These are phyloP conservation scores for Geotrichum citri-aurantii DNA, from an alignment of 1,139 yeast genomes.

Conservation along the genomic window DNA sequence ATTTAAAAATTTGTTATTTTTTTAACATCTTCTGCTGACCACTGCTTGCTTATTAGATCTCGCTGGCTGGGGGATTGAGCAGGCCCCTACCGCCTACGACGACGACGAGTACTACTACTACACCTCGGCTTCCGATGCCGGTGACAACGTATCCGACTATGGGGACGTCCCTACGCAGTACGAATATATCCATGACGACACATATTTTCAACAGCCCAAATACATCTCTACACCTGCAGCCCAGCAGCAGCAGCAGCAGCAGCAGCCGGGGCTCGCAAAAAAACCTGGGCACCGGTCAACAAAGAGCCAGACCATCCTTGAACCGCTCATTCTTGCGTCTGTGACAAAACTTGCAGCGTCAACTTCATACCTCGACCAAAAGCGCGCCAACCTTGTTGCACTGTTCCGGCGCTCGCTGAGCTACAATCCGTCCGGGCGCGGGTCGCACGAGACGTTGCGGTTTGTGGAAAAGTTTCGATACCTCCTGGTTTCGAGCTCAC, in stretches of 20 bases:
- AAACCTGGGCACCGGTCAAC: slow-evolving; percentile 1
- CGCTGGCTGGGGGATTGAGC: slow-evolving; percentile 6
- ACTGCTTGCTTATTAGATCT: too few relatives aligned
- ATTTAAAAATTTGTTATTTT: too few relatives aligned
- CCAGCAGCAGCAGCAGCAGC: too few relatives aligned
- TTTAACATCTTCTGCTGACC: too few relatives aligned
- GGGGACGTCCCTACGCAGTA: neutral
- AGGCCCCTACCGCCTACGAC: neutral
- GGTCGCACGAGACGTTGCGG: slow-evolving; percentile 34
- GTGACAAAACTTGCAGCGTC: slow-evolving; percentile 11
- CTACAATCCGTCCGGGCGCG: slow-evolving; percentile 30
- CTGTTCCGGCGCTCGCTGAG: slow-evolving; percentile 28
- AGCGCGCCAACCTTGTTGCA: slow-evolving; percentile 23
- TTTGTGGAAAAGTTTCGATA: slow-evolving; percentile 45
- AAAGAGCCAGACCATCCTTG: slow-evolving; percentile 15
- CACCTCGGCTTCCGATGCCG: neutral
- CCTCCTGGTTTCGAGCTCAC: slow-evolving; percentile 40
- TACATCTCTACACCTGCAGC: neutral
- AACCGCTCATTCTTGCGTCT: slow-evolving; percentile 27
- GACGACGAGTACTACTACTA: neutral
- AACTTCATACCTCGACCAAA: slow-evolving; percentile 21
- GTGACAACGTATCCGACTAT: neutral
- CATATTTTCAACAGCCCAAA: neutral
- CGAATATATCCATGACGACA: neutral
- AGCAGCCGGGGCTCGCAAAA: neutral